Percentiles rank a stretch among this genome's conserved stretches.
These are phyloP conservation scores for Aspergillus pseudoterreus DNA, from an alignment of 2,329 filamentous ascomycete genomes.

Conservation along the genomic window DNA sequence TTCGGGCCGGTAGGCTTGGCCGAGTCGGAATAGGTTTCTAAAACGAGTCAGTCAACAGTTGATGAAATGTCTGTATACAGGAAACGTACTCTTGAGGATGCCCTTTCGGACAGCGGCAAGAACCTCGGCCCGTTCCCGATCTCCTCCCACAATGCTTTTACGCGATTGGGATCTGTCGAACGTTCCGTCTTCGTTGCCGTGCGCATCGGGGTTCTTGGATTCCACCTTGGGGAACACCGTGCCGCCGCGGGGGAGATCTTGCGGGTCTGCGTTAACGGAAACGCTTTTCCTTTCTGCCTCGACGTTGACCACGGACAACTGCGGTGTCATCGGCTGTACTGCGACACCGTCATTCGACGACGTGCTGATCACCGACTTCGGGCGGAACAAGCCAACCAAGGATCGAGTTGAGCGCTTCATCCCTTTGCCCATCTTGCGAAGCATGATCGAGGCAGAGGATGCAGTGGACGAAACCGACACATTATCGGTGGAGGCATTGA, in stretches of 20 bases:
- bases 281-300: conserved; percentile 86
- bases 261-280: conserved; percentile 65
- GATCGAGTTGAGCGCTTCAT: conserved; percentile 92
- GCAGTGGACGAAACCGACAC: conserved; percentile 54
- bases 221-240: conserved; percentile 84
- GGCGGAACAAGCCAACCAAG: conserved; percentile 88
- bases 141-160: conserved; percentile 87
- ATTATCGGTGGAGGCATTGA: conserved; percentile 90
- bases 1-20: conserved; percentile 67
- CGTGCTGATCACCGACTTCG: conserved; percentile 83
- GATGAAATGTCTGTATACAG: not conserved
- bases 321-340: conserved; percentile 66
- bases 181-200: conserved; percentile 29
- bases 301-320: conserved; percentile 91
- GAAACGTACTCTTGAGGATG: conserved; percentile 80
- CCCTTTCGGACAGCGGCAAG: conserved; percentile 91
- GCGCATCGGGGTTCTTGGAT: conserved; percentile 68
- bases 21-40: conserved; percentile 53
- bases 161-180: conserved; percentile 55
- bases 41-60: conserved; percentile 4
- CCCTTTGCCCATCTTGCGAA: conserved; percentile 98
- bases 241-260: conserved; percentile 64
- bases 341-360: conserved; percentile 62
- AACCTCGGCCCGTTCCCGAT: conserved; percentile 85
- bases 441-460: conserved; percentile 49